Base-by-base conservation (phyloP, 139 green algal species). In the Haematococcus lacustris region DNA sequence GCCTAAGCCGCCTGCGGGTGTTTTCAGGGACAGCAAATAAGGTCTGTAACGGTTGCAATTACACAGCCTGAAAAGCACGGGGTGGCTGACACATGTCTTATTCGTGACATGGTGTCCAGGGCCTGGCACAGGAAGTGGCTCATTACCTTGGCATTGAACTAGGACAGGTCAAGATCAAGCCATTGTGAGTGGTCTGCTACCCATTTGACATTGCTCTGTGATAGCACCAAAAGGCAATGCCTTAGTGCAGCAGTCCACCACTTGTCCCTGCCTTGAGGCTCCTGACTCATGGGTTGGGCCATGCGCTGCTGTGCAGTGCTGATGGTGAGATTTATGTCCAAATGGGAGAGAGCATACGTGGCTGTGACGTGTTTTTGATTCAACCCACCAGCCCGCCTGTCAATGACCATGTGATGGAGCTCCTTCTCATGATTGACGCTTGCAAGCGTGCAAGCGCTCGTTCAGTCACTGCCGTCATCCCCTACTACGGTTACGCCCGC, bases 331-430 rank as follows among this genome's bases (percentile, higher is more conserved):
- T 97, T 51, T 99, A 99, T 78, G 94, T 25, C 5, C 66, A 71
- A 28, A 35, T 71, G 21, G 40, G 41, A 28, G 96, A 99, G 82
- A 96, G 88, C 37, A 97, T 99, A 71, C 91, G 96, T 65, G 96
- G 96, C 51, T 98, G 93, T 74, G 96, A 98, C 81, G 96, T 99
- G 28, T 99, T 99, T 80, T 83, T 99, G 38, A 88, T 98, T 33
- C 92, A 99, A 86, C 93, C 94, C 66, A 98, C 92, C 53, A 93
- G 87, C 77, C 96, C 96, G 0, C 94, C 95, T 25, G 92, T 96
- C 17, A 91, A 99, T 76, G 95, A 98, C 80, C 86, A 94, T 81
- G 85, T 99, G 34, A 98, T 99, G 96, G 95, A 98, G 88, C 85
- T 98, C 57, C 83, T 97, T 9, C 82, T 99, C 76, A 98, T 94